Conservation (phyloP, 2,329 filamentous ascomycete species). For the Chaetomium sp. region DNA sequence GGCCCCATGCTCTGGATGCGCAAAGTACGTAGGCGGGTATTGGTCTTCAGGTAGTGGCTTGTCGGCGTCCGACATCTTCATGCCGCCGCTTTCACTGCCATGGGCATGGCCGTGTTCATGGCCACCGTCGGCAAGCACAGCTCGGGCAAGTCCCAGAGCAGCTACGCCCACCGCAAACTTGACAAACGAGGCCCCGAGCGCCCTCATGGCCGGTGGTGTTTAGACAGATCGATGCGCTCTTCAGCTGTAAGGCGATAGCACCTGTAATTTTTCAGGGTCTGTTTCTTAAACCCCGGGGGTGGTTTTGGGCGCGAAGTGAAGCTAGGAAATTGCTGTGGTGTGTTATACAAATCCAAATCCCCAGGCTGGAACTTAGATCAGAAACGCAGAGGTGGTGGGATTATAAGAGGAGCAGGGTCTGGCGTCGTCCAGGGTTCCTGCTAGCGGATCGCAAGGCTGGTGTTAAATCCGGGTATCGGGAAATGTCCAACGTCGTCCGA, state of each 20-base stretch:
- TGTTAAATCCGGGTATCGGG: too few relatives aligned
- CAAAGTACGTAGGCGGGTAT: slow-evolving; percentile 53
- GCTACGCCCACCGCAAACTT: slow-evolving; percentile 19
- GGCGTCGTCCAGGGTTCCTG: too few relatives aligned
- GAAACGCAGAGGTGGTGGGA: too few relatives aligned
- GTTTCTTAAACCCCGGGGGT: too few relatives aligned
- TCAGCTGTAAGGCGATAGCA: background rate
- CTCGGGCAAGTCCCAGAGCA: slow-evolving; percentile 25
- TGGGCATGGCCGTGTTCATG: slow-evolving; percentile 20
- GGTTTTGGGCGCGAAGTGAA: too few relatives aligned
- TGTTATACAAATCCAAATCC: too few relatives aligned
- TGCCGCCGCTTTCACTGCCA: slow-evolving; percentile 20
- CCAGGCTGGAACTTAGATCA: too few relatives aligned
- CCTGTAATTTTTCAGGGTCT: background rate
- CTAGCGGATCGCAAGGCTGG: too few relatives aligned
- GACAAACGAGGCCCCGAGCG: slow-evolving; percentile 15
- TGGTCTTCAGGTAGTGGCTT: slow-evolving; percentile 25
- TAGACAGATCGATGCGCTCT: background rate
- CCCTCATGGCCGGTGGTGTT: slow-evolving; percentile 15
- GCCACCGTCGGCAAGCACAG: slow-evolving; percentile 26
- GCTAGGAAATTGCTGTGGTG: too few relatives aligned
- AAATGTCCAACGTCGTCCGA: too few relatives aligned
- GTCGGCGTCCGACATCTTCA: slow-evolving; percentile 24
- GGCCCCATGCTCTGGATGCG: slow-evolving; percentile 43
- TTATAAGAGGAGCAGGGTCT: too few relatives aligned